phyloP scores from a whole-genome alignment of 2,329 filamentous ascomycete species.

The Paracamarosporium sp. region DNA sequence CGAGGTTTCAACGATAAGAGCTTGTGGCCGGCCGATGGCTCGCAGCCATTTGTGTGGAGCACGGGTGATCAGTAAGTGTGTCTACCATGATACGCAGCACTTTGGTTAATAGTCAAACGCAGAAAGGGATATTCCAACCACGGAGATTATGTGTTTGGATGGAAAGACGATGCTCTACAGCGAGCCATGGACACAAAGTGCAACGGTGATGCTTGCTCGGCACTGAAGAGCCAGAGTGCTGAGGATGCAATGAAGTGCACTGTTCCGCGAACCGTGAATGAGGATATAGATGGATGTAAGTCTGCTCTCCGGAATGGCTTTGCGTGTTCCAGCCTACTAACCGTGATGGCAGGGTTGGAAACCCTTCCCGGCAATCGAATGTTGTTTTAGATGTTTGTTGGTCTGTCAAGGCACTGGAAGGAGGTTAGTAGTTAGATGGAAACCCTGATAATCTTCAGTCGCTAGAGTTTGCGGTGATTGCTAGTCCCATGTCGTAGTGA shows the following conservation, averaged over 20 bases:
- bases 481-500: not conserved
- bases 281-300: slow-evolving; percentile 38
- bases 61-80: slow-evolving; percentile 34
- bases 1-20: slow-evolving; percentile 22
- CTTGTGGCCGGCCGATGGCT: slow-evolving; percentile 28
- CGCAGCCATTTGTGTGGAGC: slow-evolving; percentile 34
- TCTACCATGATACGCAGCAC: not conserved
- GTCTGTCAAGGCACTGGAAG: not conserved
- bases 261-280: slow-evolving; percentile 20
- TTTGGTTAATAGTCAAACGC: not conserved
- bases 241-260: slow-evolving; percentile 37
- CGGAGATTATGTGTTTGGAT: slow-evolving; percentile 40
- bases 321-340: not conserved
- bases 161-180: slow-evolving; percentile 39
- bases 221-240: slow-evolving; percentile 25
- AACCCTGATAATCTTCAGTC: not conserved
- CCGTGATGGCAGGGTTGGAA: slow-evolving; percentile 2
- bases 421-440: not conserved
- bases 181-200: slow-evolving; percentile 35
- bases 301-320: no score
- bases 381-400: not conserved
- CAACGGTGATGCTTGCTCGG: slow-evolving; percentile 26
- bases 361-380: slow-evolving; percentile 6
- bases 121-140: slow-evolving; percentile 34
- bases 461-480: not conserved